Evolutionary conservation across 306 rosid species (phyloP), one percentile per base, ranked within the genome.

Genomic region (Canavalia ensiformis): DNA sequence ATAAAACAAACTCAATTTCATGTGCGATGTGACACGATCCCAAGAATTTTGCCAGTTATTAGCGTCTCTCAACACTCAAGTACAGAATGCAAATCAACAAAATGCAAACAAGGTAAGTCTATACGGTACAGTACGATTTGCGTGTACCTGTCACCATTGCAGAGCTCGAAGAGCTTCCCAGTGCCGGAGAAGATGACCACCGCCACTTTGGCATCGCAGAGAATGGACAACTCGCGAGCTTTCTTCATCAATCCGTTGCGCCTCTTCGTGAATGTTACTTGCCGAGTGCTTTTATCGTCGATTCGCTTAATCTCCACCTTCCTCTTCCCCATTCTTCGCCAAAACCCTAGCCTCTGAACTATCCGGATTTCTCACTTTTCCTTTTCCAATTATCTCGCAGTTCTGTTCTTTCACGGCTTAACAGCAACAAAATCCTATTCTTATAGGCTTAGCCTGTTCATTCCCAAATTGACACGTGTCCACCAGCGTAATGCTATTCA

Each of bases 171-270:
- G 29, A 78, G 82, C 57, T 55, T 67, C 12, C 82, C 82, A 39
- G 42, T 11, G 57, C 68, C 1, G 47, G 82, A 78, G 82, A 78
- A 78, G 58, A 78, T 4, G 47, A 78, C 2, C 5, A 68, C 7
- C 4, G 82, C 82, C 28, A 78, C 76, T 7, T 67, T 29, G 0
- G 75, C 82, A 1, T 78, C 76, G 74, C 82, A 78, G 49, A 78
- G 82, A 42, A 68, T 4, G 4, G 82, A 67, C 2, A 78, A 58
- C 68, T 78, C 82, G 12, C 46, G 57, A 30, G 76, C 82, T 42
- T 68, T 78, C 76, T 78, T 78, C 58, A 78, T 42, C 59, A 78
- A 44, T 68, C 82, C 82, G 5, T 55, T 77, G 8, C 82, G 75
- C 58, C 82, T 67, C 82, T 78, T 78, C 10, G 82, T 67, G 68